Evolutionary conservation across 192 early-diverging fungal species (phyloP).

Genomic region (Podila horticola): DNA sequence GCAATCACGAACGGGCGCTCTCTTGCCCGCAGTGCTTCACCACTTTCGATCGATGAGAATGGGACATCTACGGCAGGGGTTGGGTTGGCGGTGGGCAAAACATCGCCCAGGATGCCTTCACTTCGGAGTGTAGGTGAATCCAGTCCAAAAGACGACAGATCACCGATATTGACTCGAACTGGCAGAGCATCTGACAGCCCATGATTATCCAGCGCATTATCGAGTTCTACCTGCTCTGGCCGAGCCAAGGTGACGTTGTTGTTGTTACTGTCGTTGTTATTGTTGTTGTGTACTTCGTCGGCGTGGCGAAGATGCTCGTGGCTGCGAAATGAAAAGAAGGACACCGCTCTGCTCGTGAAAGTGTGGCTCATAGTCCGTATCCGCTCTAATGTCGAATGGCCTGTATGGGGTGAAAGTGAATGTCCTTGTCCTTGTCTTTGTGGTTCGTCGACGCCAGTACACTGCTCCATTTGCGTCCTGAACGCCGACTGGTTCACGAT

Average conservation of each 20-base stretch:
- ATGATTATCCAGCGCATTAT: not conserved
- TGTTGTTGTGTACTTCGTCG: not conserved
- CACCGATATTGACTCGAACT: not conserved
- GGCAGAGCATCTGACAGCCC: not conserved
- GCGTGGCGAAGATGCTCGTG: slow-evolving; percentile 2
- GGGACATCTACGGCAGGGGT: not conserved
- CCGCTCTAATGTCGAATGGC: slow-evolving; percentile 1
- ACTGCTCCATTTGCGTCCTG: not conserved
- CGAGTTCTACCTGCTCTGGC: not conserved
- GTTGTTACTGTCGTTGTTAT: not conserved
- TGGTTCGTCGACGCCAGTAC: not conserved
- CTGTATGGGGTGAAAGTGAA: not conserved
- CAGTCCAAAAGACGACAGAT: not conserved
- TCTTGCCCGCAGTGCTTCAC: not conserved
- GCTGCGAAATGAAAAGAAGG: slow-evolving; percentile 10
- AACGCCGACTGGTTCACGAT: slow-evolving; percentile 14
- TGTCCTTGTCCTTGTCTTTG: not conserved
- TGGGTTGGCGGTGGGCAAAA: not conserved
- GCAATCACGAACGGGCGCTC: slow-evolving; percentile 26
- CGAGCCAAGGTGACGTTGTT: not conserved
- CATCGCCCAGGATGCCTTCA: slow-evolving; percentile 1
- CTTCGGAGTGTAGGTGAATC: slow-evolving; percentile 11
- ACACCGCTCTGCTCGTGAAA: slow-evolving; percentile 4
- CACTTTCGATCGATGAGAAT: not conserved
- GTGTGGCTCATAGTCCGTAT: slow-evolving; percentile 16